These are phyloP conservation scores for Aspergillus viridinutans DNA, from an alignment of 2,329 filamentous ascomycete species.

Conservation along the genomic window DNA sequence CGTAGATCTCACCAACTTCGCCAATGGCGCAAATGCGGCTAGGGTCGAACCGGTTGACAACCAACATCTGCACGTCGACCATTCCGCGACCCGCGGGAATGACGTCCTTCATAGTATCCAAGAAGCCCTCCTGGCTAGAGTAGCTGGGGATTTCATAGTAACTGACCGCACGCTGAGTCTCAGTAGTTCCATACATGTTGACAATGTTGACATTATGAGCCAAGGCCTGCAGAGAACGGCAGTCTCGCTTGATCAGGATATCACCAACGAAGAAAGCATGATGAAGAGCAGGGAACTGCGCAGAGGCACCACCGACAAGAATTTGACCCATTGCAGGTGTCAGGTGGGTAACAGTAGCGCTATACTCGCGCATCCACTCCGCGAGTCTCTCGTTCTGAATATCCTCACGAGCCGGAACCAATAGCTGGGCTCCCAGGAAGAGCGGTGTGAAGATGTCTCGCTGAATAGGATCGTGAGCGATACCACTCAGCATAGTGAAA, in stretches of 20 bases:
- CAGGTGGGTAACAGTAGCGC: slow-evolving; percentile 76
- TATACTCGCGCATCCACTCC: slow-evolving; percentile 78
- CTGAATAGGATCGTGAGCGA: slow-evolving; percentile 60
- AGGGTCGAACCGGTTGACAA: slow-evolving; percentile 67
- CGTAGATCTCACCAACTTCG: slow-evolving; percentile 78
- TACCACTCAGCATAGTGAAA: slow-evolving; percentile 81
- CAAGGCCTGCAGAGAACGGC: slow-evolving; percentile 67
- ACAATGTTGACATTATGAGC: slow-evolving; percentile 71
- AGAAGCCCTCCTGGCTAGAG: slow-evolving; percentile 58
- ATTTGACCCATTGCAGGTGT: slow-evolving; percentile 98
- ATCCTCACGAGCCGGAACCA: slow-evolving; percentile 75
- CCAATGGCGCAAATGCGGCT: slow-evolving; percentile 72
- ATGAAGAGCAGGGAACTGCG: slow-evolving; percentile 71
- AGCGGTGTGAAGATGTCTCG: slow-evolving; percentile 85
- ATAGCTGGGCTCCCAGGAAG: slow-evolving; percentile 73
- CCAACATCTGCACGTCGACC: slow-evolving; percentile 80
- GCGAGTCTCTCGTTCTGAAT: slow-evolving; percentile 81
- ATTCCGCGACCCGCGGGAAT: slow-evolving; percentile 84
- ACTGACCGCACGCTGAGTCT: slow-evolving; percentile 75
- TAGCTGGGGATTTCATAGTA: slow-evolving; percentile 74
- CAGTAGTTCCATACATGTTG: slow-evolving; percentile 87
- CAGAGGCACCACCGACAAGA: slow-evolving; percentile 75
- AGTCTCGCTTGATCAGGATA: slow-evolving; percentile 79
- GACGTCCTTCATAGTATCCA: slow-evolving; percentile 66
- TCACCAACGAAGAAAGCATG: slow-evolving; percentile 90